Conservation (phyloP, 495 filamentous ascomycete species). For the Pseudoneurospora amorphoporcata region DNA sequence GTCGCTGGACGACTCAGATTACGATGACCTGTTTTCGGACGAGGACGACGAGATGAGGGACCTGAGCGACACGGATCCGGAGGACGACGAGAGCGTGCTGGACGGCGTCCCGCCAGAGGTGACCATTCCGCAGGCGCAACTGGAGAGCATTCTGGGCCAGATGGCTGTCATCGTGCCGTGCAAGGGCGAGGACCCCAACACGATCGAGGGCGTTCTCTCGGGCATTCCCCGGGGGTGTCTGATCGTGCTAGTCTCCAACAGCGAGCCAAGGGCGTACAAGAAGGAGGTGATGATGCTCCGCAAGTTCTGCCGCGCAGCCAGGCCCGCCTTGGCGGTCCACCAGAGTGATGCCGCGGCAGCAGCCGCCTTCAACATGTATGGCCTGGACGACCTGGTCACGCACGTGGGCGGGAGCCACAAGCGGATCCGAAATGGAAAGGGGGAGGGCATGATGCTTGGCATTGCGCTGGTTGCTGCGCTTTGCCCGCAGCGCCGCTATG, state of each 20-base stretch:
- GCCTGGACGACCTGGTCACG: constrained; percentile 9
- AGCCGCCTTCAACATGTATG: constrained; percentile 6
- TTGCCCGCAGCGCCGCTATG: constrained; percentile 10
- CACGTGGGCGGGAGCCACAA: neutral
- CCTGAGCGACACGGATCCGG: neutral
- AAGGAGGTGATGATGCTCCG: constrained; percentile 7
- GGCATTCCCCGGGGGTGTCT: constrained; percentile 16
- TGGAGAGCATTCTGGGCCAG: constrained; percentile 3
- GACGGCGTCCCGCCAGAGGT: neutral
- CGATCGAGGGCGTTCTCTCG: constrained; percentile 19
- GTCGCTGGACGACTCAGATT: neutral
- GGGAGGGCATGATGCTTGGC: constrained; percentile 25
- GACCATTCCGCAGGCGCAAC: neutral
- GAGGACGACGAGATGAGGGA: neutral
- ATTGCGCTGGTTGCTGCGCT: constrained; percentile 14
- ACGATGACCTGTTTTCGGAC: neutral
- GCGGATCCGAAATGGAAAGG: constrained; percentile 20
- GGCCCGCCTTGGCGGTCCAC: constrained; percentile 15
- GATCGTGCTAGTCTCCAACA: constrained; percentile 21
- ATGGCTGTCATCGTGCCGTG: constrained; percentile 22
- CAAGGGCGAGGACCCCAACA: constrained; percentile 14
- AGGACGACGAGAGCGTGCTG: neutral
- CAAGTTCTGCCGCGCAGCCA: constrained; percentile 1
- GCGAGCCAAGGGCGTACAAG: constrained; percentile 4
- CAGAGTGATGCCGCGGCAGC: constrained; percentile 17